Base-by-base conservation (phyloP, 306 rosid species). In the Inga leiocalycina region DNA sequence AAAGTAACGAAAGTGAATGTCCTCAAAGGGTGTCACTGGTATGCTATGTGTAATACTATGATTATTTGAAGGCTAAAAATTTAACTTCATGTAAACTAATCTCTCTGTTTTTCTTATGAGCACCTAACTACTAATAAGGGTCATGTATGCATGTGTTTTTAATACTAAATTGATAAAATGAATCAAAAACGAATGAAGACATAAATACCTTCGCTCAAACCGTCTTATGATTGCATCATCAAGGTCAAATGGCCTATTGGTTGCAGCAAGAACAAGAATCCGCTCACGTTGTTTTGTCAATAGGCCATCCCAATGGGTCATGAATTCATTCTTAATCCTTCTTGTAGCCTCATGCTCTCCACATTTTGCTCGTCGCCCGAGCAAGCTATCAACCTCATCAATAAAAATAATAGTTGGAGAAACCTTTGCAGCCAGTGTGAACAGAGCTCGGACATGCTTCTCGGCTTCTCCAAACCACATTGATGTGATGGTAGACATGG, bases 141-240 rank as follows among this genome's bases (percentile, higher is more conserved):
- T 56, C 30, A 56, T 56, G 64, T 8, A 20, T 56, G 64, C 67
- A 24, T 61, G 1, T 10, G 5, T 24, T 10, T 14, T 24, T 24
- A 22, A 61, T 14, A 24, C 16, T n/a, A 61, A 0, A 24, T 9
- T 10, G 13, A 10, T 24, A 27, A 27, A 62, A 62, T 27, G 7
- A 62, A 62, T 10, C 37, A 62, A 2, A 59, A n/a, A 59, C 0
- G 35, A 27, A 62, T 27, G 68, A 24, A 62, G 16, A 62, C 37
- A 27, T 10, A 4, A 4, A 12, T 22, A 59, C 66, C 66, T 62
- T 27, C 37, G 68, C 68, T 62, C 68, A 24, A 62, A 62, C 37
- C 68, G 37, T 62, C 68, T 62, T 62, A 62, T 62, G 15, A 62
- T 62, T 62, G 68, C 68, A 24, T 62, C 68, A 62, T 62, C 68